Evolutionary conservation across 1,284 basidiomycete species (phyloP), one percentile per base, ranked within the genome.

Genomic region (Rhodotorula mucilaginosa): DNA sequence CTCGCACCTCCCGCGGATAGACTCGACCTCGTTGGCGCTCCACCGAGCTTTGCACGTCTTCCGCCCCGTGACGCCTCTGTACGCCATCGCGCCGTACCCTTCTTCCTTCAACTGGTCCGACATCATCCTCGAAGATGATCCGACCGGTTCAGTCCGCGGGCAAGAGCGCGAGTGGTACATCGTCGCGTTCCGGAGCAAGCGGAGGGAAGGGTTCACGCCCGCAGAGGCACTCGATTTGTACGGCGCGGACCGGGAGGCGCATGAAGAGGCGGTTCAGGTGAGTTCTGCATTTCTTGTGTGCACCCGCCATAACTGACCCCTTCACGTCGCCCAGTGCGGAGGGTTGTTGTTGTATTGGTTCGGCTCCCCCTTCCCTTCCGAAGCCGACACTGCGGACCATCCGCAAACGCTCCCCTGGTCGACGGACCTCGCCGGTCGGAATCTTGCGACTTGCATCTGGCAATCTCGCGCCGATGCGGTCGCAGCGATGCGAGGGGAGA

Each of bases 381-480:
- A 21, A 18, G 3, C 51, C 18, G 6, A 18, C 19, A 23, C 44
- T 5, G 5, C n/a, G 16, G 12, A 23, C 12, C 23, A 26, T 4
- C 8, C 21, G 2, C 23, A 21, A 2, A 7, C 15, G 10, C 15
- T 16, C 26, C 58, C 54, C 58, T 63, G 61, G 19, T 52, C 62
- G 26, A 26, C 48, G 0, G 65, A 62, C 10, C 62, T 61, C 51
- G 62, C 88, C 0, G 89, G 92, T 0, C 84, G 91, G 81, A 96
- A 96, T 80, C 87, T 95, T 64, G 92, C 93, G 4, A 95, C 93
- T n/a, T 96, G 93, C 83, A 90, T 96, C 62, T 97, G 93, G 93
- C 90, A 92, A 81, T 91, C 89, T 54, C 87, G 92, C 7, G 85
- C 86, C 74, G 90, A 92, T 75, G 93, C 93, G 1, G 82, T 88